Evolutionary conservation across 352 stramenopile genomes (phyloP), one percentile per base, ranked within the genome.

Genomic region (Globisporangium cederbergense): DNA sequence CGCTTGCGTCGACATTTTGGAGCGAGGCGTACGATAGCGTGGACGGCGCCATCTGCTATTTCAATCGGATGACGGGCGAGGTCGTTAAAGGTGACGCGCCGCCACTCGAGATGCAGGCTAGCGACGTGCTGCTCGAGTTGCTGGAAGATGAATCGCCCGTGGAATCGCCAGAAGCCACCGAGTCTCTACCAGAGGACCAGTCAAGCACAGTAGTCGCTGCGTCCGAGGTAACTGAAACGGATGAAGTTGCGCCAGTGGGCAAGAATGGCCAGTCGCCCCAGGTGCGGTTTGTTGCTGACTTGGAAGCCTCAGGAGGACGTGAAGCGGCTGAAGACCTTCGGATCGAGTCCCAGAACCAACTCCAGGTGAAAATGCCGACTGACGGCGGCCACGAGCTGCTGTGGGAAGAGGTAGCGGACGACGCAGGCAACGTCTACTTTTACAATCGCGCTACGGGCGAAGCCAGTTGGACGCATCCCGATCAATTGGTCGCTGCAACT

Each of bases 371-470:
- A 28, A 28, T 28, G 25, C 25, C 1, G 25, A 28, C 25, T 28
- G 25, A 28, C 25, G 2, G 25, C 25, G 25, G 2, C 25, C 25
- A 28, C 25, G 25, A 28, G 25, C 25, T 28, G 25, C 25, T 28
- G 25, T 92, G 83, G 85, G 78, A 90, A 66, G 81, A 93, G 63
- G 81, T 90, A 2, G 83, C 79, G 3, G 83, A 94, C 45, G 83
- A 85, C 10, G 51, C 59, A 22, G 85, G 85, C 1, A 82, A 78
- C 40, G 75, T 94, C 11, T 94, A 91, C 73, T 93, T 91, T 54
- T 86, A 80, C 73, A 91, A 92, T 56, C 64, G 53, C 10, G 22
- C 56, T 11, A 88, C 85, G 14, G 72, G 75, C 10, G 83, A 90
- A 36, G 71, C 85, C 25, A 91, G 83, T 59, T 92, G 81, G 85